These are phyloP conservation scores for Cyclotella sp. DNA, from an alignment of 108 stramenopile genomes.

Conservation along the genomic window DNA sequence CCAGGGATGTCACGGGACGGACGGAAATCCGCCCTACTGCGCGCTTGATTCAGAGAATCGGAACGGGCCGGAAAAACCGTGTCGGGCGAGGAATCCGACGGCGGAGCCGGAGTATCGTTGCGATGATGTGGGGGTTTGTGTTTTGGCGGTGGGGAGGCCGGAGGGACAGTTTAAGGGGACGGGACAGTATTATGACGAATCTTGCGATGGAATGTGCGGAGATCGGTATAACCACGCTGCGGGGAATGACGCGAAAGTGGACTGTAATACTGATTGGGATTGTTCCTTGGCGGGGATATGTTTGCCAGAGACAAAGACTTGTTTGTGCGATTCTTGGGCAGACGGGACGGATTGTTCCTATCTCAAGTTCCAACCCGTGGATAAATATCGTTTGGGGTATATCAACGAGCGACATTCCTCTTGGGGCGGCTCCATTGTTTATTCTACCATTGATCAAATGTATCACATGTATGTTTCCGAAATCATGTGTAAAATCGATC, in stretches of 20 bases:
- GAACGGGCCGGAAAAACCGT: constrained; percentile 6
- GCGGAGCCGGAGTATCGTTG: constrained; percentile 42
- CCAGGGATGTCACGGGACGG: constrained; percentile 35
- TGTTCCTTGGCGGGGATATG: constrained; percentile 42
- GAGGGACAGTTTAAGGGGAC: constrained; percentile 33
- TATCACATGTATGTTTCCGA: constrained; percentile 46
- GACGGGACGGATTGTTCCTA: constrained; percentile 42
- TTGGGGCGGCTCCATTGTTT: constrained; percentile 41
- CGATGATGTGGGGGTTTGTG: constrained; percentile 40
- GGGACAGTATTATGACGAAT: constrained; percentile 35
- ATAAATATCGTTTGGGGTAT: constrained; percentile 26
- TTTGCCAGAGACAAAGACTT: constrained; percentile 15
- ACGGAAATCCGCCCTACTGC: constrained; percentile 26
- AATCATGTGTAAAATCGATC: constrained; percentile 33
- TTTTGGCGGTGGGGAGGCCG: constrained; percentile 33
- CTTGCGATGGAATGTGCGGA: constrained; percentile 41
- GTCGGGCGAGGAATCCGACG: constrained; percentile 28
- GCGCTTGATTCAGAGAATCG: constrained; percentile 9
- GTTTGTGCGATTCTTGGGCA: constrained; percentile 44
- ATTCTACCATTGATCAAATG: constrained; percentile 9
- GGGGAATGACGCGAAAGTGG: not conserved
- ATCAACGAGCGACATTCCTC: constrained; percentile 29
- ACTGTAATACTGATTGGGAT: constrained; percentile 27
- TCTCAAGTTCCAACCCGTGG: constrained; percentile 40
- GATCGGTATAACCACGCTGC: constrained; percentile 13